These are phyloP conservation scores for Hibiscus mutabilis DNA, from an alignment of 345 rosid species.

Conservation along the genomic window DNA sequence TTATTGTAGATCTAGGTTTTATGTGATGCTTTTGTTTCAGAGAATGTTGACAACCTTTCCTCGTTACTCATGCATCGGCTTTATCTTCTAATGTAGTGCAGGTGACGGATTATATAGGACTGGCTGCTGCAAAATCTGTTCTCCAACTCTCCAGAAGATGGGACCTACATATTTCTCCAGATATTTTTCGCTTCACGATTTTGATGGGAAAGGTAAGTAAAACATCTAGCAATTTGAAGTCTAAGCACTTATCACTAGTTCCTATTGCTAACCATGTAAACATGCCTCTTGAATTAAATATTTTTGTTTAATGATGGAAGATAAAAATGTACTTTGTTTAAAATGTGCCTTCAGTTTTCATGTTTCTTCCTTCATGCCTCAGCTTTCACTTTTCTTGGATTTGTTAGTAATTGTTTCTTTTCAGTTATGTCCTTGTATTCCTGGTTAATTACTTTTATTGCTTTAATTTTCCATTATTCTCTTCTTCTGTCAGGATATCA, in stretches of 20 bases:
- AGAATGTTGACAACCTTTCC: constrained; percentile 1
- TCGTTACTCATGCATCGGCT: constrained; percentile 2
- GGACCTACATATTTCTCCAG: constrained; percentile 81
- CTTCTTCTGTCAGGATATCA: constrained; percentile 35
- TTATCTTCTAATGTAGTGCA: constrained; percentile 41
- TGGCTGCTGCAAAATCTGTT: constrained; percentile 86
- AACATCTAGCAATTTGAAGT: not conserved
- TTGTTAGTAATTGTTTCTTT: not conserved
- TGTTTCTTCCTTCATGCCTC: constrained; percentile 9
- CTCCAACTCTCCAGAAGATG: constrained; percentile 81
- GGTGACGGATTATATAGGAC: constrained; percentile 40
- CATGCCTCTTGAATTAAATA: not conserved
- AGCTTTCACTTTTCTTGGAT: not conserved
- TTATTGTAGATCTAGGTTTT: not conserved
- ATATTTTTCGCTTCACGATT: constrained; percentile 50
- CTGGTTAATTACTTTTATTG: not conserved
- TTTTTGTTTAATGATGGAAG: not conserved
- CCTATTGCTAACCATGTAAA: not conserved
- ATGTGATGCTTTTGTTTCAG: not conserved
- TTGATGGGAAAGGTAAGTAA: constrained; percentile 57
- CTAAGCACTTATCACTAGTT: not conserved
- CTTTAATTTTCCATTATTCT: constrained; percentile 50
- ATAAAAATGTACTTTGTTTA: not conserved
- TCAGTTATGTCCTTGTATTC: not conserved
- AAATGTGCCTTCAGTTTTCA: not conserved